Base-by-base conservation (phyloP, 2,329 filamentous ascomycete genomes). In the Pyricularia sp. region DNA sequence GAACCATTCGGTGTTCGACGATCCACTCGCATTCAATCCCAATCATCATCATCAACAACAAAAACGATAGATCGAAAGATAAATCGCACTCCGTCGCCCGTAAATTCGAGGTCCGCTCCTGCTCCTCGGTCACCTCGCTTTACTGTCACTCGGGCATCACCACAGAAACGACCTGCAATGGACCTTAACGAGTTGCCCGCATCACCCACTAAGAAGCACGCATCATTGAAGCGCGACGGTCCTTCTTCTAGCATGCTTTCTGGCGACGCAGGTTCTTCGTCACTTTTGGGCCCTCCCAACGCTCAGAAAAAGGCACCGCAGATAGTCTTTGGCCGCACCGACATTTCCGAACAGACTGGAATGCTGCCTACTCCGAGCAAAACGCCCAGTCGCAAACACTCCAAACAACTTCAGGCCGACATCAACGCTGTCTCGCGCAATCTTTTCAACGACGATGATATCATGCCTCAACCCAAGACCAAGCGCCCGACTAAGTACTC, bases 341-440 rank as follows among this genome's bases (percentile, higher is more conserved):
- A 75, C 65, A 70, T 66, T 64, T 66, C 68, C 19, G 62, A 64
- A 57, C 70, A 68, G 40, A 53, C 67, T 65, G 81, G 79, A 68
- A 88, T 90, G 82, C 83, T 93, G 60, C 89, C 88, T 19, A 93
- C 90, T 3, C 90, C 90, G 2, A 83, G 86, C 68, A 93, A 93
- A 78, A 93, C 90, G 3, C 90, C 86, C 1, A 73, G 81, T 3
- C 82, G 82, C 74, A 90, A 89, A 78, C 79, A 82, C 61, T 79
- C 78, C 22, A 77, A 78, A 70, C 79, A 82, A 71, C 78, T 78
- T 30, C 75, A 78, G 63, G 78, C 80, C 67, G 79, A 79, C 62
- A 79, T 87, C 65, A 77, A 78, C 62, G 75, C 79, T 1, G 78
- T 88, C 67, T 82, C 85, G 31, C 82, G 84, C 72, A 86, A 82